A percentile compares a stretch with the other conserved stretches of the same genome.
Conservation (phyloP, 352 stramenopile genomes). For the Pythium rishiriense region DNA sequence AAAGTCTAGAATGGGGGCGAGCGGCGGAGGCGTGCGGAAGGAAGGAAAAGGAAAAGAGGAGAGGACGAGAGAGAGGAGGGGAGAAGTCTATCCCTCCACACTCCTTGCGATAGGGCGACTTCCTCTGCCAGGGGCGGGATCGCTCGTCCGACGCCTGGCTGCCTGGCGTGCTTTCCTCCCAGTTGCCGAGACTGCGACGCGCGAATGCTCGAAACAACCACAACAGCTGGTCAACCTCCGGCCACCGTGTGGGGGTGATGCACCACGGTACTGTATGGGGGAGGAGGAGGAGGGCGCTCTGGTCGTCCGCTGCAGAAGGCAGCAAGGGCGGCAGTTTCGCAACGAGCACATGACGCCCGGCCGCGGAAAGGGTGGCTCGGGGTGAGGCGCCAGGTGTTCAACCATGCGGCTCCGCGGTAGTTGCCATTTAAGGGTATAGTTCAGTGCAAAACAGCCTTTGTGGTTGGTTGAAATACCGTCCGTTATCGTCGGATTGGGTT, state of each 20-base stretch:
- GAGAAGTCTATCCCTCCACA: background rate
- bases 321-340: conserved; percentile 5
- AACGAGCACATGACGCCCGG: conserved; percentile 7
- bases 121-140: conserved; percentile 1
- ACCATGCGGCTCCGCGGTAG: background rate
- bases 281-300: background rate
- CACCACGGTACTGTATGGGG: conserved; percentile 3
- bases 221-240: conserved; percentile 7
- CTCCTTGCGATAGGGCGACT: conserved; percentile 1
- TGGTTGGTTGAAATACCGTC: conserved; percentile 3
- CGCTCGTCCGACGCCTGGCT: conserved; percentile 4
- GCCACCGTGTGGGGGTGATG: conserved; percentile 8
- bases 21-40: background rate
- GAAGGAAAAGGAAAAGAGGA: conserved; percentile 1
- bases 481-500: background rate
- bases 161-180: conserved; percentile 8
- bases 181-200: conserved; percentile 7
- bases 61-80: background rate
- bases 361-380: conserved; percentile 5
- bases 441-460: background rate
- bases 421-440: background rate
- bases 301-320: background rate
- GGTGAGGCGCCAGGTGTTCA: conserved; percentile 7
- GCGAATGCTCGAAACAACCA: background rate
- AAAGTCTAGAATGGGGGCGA: conserved; percentile 7